Base-by-base conservation (phyloP, 306 rosid genomes). In the Sicyos baderoa region DNA sequence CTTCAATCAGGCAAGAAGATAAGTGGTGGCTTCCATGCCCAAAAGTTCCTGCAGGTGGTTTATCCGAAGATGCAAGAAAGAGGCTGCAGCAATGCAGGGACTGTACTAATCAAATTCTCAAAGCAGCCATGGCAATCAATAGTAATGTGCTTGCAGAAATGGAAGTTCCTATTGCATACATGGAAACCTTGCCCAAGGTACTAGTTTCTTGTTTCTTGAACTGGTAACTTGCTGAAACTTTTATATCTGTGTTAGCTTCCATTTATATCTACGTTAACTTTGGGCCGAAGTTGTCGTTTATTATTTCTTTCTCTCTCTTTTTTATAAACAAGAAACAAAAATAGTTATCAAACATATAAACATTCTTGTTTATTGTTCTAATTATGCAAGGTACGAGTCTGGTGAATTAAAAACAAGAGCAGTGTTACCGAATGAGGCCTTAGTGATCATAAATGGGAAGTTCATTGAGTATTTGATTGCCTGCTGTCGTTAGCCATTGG, bases 1-100 rank as follows among this genome's bases (percentile, higher is more conserved):
- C 91, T 75, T 92, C 96, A 7, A 82, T 89, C 59, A 77, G 97
- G 85, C 97, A 92, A 64, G 97, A 92, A 74, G 97, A 89, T 78
- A 92, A 92, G 75, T 92, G 97, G 97, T 92, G 97, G 97, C 88
- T 92, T 70, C 97, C 97, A 4, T 86, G 87, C 71, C 97, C 97
- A 2, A 92, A 92, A 82, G 82, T 92, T 71, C 96, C 88, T 0
- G 84, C 90, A 2, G 81, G 75, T 77, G 97, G 96, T 19, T 72
- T 92, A 82, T 84, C 86, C 0, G 87, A 77, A 66, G 90, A 82
- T 56, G 79, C 84, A 14, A 81, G 97, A 84, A 91, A 91, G 77
- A 85, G 86, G 82, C 75, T 91, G 87, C 97, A 89, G 84, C 95
- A 91, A 56, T 91, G 97, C 70, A 81, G 89, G 87, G 96, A 89